A percentile compares a stretch with the other conserved stretches of the same genome.
Conservation (phyloP, 768 basidiomycete species). For the Termitomyces bulborhizus region DNA sequence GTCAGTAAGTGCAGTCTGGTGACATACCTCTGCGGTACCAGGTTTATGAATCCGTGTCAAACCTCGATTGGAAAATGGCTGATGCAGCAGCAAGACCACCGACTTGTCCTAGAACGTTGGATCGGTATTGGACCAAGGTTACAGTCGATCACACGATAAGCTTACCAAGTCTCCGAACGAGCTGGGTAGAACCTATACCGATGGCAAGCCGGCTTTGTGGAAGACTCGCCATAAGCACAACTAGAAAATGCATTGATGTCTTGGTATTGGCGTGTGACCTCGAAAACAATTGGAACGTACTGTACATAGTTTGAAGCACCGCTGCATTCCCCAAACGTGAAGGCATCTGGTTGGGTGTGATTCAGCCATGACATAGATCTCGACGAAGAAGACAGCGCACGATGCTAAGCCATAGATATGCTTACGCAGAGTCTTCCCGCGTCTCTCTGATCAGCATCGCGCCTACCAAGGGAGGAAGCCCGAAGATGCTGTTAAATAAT, state of each 20-base stretch:
- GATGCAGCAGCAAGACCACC: constrained; percentile 53
- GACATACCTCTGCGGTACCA: constrained; percentile 36
- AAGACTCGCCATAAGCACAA: constrained; percentile 50
- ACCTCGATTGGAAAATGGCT: constrained; percentile 51
- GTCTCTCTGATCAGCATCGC: constrained; percentile 34
- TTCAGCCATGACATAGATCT: constrained; percentile 1
- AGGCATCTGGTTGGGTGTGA: constrained; percentile 35
- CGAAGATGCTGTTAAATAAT: constrained; percentile 37
- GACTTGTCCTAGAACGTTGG: constrained; percentile 41
- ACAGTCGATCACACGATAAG: background rate
- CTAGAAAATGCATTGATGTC: constrained; percentile 21
- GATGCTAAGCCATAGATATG: constrained; percentile 46
- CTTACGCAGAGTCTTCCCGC: constrained; percentile 33
- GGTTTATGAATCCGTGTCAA: constrained; percentile 39
- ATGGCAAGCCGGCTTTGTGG: constrained; percentile 50
- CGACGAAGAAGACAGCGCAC: background rate
- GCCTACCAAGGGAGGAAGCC: constrained; percentile 41
- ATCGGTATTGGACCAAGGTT: background rate
- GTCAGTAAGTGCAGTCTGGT: background rate
- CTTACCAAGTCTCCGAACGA: constrained; percentile 53
- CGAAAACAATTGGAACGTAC: constrained; percentile 24
- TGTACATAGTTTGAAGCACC: constrained; percentile 54
- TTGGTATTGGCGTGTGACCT: too few species aligned
- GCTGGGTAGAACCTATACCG: constrained; percentile 52
- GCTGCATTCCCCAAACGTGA: constrained; percentile 62